phyloP scores from a whole-genome alignment of 768 basidiomycete genomes.

The Strobilomyces dryophilus region DNA sequence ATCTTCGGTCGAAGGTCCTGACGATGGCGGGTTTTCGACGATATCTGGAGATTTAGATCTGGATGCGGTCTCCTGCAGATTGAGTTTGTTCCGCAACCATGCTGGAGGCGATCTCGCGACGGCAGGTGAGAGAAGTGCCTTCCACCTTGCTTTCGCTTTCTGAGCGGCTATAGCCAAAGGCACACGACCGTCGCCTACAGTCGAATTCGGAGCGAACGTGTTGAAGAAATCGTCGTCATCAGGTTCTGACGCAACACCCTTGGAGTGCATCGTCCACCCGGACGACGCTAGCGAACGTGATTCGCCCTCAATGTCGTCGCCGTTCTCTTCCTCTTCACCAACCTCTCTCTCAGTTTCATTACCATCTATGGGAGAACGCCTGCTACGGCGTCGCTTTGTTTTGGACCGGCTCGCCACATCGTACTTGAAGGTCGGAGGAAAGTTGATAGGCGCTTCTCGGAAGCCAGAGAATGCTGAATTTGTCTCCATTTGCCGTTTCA shows the following conservation, averaged over 20 bases:
- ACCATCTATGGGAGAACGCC: slow-evolving; percentile 36
- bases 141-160: slow-evolving; percentile 55
- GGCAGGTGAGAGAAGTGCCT: slow-evolving; percentile 40
- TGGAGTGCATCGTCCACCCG: slow-evolving; percentile 43
- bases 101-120: slow-evolving; percentile 28
- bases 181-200: slow-evolving; percentile 31
- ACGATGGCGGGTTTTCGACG: slow-evolving; percentile 23
- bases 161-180: slow-evolving; percentile 41
- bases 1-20: slow-evolving; percentile 24
- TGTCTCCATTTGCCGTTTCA: slow-evolving; percentile 71
- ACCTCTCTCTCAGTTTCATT: slow-evolving; percentile 38
- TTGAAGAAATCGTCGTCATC: slow-evolving; percentile 42
- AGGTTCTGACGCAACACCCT: slow-evolving; percentile 28
- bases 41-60: slow-evolving; percentile 24
- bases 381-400: slow-evolving; percentile 36
- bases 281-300: slow-evolving; percentile 54
- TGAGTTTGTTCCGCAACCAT: slow-evolving; percentile 29
- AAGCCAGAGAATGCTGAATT: slow-evolving; percentile 73
- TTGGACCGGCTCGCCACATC: slow-evolving; percentile 63
- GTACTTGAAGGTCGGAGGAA: slow-evolving; percentile 94
- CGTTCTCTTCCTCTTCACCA: slow-evolving; percentile 33
- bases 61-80: slow-evolving; percentile 4
- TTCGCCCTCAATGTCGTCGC: slow-evolving; percentile 43
- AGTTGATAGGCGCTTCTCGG: slow-evolving; percentile 72
- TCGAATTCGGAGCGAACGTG: slow-evolving; percentile 22